phyloP scores from a whole-genome alignment of 805 yeast genomes.

The Myxozyma sirexii region DNA sequence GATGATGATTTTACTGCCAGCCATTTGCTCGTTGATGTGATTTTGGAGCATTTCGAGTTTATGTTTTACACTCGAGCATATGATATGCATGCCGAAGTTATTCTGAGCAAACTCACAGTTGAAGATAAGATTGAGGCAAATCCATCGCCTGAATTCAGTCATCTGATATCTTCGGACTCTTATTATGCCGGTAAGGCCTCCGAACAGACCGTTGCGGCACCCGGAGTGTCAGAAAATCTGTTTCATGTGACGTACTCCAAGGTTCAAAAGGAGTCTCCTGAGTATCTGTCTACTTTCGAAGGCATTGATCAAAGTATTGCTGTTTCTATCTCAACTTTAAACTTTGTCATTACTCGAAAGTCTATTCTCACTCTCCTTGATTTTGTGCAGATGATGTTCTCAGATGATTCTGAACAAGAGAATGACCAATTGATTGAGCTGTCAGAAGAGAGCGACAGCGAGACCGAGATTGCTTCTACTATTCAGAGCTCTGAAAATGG shows the following conservation, averaged over 20 bases:
- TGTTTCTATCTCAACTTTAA: constrained; percentile 75
- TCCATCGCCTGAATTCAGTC: constrained; percentile 64
- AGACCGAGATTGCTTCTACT: constrained; percentile 24
- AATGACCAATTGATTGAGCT: constrained; percentile 14
- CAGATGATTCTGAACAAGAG: constrained; percentile 41
- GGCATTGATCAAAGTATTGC: constrained; percentile 72
- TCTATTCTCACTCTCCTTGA: constrained; percentile 78
- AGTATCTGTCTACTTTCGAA: constrained; percentile 34
- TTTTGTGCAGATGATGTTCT: constrained; percentile 81
- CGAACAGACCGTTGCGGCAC: constrained; percentile 58
- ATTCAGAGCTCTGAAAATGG: constrained; percentile 13
- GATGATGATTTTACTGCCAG: constrained; percentile 16
- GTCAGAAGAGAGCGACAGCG: constrained; percentile 15
- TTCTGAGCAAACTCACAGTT: constrained; percentile 65
- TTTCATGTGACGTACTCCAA: constrained; percentile 36
- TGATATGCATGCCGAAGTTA: constrained; percentile 67
- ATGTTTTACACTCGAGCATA: constrained; percentile 60
- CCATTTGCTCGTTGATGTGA: constrained; percentile 69
- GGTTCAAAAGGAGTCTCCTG: constrained; percentile 35
- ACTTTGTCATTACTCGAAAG: constrained; percentile 72
- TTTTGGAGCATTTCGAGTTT: constrained; percentile 66
- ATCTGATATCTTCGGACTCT: constrained; percentile 66
- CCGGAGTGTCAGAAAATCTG: constrained; percentile 52
- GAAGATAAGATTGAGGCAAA: constrained; percentile 73
- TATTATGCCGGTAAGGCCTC: constrained; percentile 54